phyloP scores from a whole-genome alignment of 805 yeast genomes.

The Blastobotrys parvus region DNA sequence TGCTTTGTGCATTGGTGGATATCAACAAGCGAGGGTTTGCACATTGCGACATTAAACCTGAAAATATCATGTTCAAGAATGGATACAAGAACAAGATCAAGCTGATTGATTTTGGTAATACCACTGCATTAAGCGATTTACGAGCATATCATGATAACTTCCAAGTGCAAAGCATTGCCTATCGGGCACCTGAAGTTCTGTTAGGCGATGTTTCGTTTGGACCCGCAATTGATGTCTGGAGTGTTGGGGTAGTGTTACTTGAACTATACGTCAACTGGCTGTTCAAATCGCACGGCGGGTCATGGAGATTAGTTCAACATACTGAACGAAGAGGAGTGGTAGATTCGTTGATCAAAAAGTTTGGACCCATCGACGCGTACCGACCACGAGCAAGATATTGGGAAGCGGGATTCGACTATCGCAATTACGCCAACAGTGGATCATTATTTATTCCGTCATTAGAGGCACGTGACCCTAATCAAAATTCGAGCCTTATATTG shows the following conservation, averaged over 20 bases:
- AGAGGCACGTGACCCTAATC: not conserved
- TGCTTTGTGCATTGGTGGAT: slow-evolving; percentile 15
- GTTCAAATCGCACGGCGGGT: slow-evolving; percentile 1
- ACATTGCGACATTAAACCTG: slow-evolving; percentile 22
- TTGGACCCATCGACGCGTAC: slow-evolving; percentile 4
- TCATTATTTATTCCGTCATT: not conserved
- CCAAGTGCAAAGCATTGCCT: slow-evolving; percentile 18
- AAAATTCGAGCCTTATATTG: not conserved
- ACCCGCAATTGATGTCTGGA: slow-evolving; percentile 20
- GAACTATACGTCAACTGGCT: slow-evolving; percentile 13
- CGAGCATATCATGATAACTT: slow-evolving; percentile 16
- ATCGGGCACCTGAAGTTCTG: slow-evolving; percentile 22
- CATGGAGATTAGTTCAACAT: slow-evolving; percentile 2
- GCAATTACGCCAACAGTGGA: not conserved
- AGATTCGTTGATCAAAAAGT: slow-evolving; percentile 1
- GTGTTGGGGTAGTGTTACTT: slow-evolving; percentile 18
- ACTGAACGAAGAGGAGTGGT: not conserved
- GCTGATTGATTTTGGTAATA: slow-evolving; percentile 21
- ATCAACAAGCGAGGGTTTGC: slow-evolving; percentile 16
- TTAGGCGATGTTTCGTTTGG: slow-evolving; percentile 18
- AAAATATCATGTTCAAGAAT: slow-evolving; percentile 11
- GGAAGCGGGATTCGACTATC: not conserved
- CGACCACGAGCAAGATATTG: not conserved
- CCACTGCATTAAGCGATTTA: slow-evolving; percentile 8
- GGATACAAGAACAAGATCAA: slow-evolving; percentile 11